Evolutionary conservation across 495 filamentous ascomycete genomes (phyloP).

Genomic region (Aspergillus leporis): DNA sequence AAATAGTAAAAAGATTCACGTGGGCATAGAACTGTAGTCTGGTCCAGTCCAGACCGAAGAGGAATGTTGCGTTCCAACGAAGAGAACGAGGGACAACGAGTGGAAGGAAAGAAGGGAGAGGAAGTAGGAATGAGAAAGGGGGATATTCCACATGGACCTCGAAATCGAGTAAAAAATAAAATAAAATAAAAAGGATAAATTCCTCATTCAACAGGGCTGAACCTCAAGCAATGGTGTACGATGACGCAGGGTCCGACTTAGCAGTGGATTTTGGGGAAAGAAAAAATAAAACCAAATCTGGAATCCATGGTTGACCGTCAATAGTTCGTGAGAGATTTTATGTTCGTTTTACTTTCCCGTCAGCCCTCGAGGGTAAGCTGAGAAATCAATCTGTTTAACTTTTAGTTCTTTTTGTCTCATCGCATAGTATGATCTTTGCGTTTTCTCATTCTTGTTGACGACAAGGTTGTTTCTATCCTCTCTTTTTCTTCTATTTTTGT

Average conservation of each 20-base stretch:
- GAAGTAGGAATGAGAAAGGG: neutral
- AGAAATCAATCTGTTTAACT: neutral
- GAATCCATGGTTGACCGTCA: neutral
- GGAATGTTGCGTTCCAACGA: too few species aligned
- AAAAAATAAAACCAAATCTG: neutral
- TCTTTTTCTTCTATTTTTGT: neutral
- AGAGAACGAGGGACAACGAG: too few species aligned
- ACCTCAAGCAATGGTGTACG: neutral
- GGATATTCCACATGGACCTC: neutral
- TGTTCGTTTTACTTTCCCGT: neutral
- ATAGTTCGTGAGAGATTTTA: neutral
- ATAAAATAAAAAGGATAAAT: neutral
- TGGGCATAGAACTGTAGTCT: too few species aligned
- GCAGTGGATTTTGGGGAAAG: neutral
- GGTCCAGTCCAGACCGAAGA: too few species aligned
- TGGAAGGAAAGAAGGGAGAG: too few species aligned
- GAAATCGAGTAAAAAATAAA: neutral
- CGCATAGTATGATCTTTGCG: neutral
- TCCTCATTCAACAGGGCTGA: neutral
- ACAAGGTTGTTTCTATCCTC: neutral
- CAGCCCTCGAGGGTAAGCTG: neutral
- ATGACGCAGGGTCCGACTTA: slow-evolving; percentile 1
- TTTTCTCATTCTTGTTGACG: neutral
- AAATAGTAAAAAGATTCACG: neutral
- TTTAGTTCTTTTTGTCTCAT: neutral